Evolutionary conservation across 192 early-diverging fungal genomes (phyloP).

Genomic region (Podila epigama): DNA sequence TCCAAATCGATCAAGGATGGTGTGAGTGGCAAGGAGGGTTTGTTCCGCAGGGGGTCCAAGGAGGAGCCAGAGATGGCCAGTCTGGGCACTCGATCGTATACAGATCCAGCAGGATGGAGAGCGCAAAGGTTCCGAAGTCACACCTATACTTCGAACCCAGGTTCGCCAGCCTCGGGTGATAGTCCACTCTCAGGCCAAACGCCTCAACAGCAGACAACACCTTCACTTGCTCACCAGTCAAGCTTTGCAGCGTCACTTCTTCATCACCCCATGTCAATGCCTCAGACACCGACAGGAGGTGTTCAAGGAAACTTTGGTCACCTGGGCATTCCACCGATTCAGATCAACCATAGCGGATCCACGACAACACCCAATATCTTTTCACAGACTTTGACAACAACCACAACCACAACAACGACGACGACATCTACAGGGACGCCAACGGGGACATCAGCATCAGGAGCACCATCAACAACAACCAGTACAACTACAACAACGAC

Average conservation of each 20-base stretch:
- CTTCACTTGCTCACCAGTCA: conserved; percentile 9
- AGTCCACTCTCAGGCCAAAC: conserved; percentile 17
- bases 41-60: conserved; percentile 29
- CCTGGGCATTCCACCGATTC: conserved; percentile 21
- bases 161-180: conserved; percentile 15
- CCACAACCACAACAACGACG: too few relatives aligned
- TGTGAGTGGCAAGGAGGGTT: conserved; percentile 1
- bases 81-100: conserved; percentile 9
- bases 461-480: too few relatives aligned
- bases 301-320: conserved; percentile 9
- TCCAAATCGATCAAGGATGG: conserved; percentile 3
- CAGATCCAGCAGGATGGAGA: conserved; percentile 26
- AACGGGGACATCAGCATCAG: too few relatives aligned
- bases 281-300: conserved; percentile 40
- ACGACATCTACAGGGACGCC: too few relatives aligned
- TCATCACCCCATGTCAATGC: conserved; percentile 36
- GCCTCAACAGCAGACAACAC: conserved; percentile 22
- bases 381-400: conserved; percentile 15
- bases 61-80: conserved; percentile 21
- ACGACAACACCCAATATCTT: conserved; percentile 11
- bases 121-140: conserved; percentile 38
- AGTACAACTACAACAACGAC: too few relatives aligned
- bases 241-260: conserved; percentile 22
- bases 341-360: conserved; percentile 18
- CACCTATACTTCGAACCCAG: conserved; percentile 25